Percentiles rank a stretch among this genome's conserved stretches.
Evolutionary conservation across 2,329 filamentous ascomycete species (phyloP).

Genomic region (Ascocoryne sarcoides): DNA sequence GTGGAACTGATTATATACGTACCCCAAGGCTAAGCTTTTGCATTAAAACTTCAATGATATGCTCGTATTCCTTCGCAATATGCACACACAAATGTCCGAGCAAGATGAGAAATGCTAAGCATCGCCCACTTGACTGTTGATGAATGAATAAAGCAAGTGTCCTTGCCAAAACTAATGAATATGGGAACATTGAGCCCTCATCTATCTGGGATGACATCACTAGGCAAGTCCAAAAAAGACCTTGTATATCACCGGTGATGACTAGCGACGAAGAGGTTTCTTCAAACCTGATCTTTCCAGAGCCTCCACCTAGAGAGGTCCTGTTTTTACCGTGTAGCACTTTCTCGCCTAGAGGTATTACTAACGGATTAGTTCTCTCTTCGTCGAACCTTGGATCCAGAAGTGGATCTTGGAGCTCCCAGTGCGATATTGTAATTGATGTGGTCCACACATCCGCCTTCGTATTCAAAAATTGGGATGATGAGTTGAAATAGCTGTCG

Average conservation of each 20-base stretch:
- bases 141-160: conserved; percentile 15
- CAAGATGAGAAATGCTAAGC: conserved; percentile 14
- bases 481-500: conserved; percentile 15
- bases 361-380: no score
- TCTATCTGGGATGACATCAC: conserved; percentile 14
- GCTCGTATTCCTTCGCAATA: conserved; percentile 14
- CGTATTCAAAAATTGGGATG: conserved; percentile 10
- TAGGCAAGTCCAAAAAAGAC: conserved; percentile 14
- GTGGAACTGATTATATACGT: no score
- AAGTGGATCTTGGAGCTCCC: conserved; percentile 7
- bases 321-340: no score
- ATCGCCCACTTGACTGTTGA: conserved; percentile 14
- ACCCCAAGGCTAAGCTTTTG: conserved; percentile 12
- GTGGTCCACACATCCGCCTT: conserved; percentile 14
- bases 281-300: no score
- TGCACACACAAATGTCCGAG: conserved; percentile 16
- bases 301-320: no score
- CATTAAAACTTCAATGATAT: conserved; percentile 8
- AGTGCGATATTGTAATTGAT: conserved; percentile 16
- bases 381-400: no score
- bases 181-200: conserved; percentile 2
- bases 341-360: no score
- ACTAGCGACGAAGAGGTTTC: conserved; percentile 16
- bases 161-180: conserved; percentile 2
- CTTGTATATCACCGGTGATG: conserved; percentile 15